These are phyloP conservation scores for Tetrapisispora phaffii DNA, from an alignment of 805 yeast species.

Conservation along the genomic window DNA sequence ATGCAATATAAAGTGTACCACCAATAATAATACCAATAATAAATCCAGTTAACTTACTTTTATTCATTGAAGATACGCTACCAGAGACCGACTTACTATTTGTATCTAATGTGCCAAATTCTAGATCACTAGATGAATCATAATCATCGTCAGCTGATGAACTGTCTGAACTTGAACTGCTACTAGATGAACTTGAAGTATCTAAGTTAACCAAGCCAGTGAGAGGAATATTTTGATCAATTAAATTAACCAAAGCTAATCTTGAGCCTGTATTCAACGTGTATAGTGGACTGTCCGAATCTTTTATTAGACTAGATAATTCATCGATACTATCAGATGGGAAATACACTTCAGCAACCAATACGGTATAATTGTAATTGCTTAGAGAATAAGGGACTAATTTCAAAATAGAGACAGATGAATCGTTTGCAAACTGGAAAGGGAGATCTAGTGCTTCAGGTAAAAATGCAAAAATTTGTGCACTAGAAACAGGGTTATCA, in stretches of 20 bases:
- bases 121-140: conserved; percentile 6
- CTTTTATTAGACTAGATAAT: conserved; percentile 45
- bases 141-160: conserved; percentile 4
- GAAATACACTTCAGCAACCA: conserved; percentile 82
- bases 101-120: conserved; percentile 19
- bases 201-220: conserved; percentile 34
- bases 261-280: conserved; percentile 46
- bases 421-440: conserved; percentile 29
- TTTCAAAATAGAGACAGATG: conserved; percentile 54
- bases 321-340: conserved; percentile 43
- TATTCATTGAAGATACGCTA: conserved; percentile 23
- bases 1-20: conserved; percentile 51
- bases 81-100: conserved; percentile 6
- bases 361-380: conserved; percentile 54
- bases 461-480: conserved; percentile 55
- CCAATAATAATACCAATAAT: conserved; percentile 80
- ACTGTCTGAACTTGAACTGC: conserved; percentile 32
- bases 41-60: conserved; percentile 56
- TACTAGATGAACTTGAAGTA: conserved; percentile 59
- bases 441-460: conserved; percentile 66
- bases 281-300: conserved; percentile 49
- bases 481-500: conserved; percentile 75
- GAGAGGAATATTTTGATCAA: conserved; percentile 41
- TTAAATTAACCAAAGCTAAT: conserved; percentile 49
- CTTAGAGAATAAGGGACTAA: conserved; percentile 65